These are phyloP conservation scores for Colletotrichum abscissum DNA, from an alignment of 2,329 filamentous ascomycete genomes.

Conservation along the genomic window DNA sequence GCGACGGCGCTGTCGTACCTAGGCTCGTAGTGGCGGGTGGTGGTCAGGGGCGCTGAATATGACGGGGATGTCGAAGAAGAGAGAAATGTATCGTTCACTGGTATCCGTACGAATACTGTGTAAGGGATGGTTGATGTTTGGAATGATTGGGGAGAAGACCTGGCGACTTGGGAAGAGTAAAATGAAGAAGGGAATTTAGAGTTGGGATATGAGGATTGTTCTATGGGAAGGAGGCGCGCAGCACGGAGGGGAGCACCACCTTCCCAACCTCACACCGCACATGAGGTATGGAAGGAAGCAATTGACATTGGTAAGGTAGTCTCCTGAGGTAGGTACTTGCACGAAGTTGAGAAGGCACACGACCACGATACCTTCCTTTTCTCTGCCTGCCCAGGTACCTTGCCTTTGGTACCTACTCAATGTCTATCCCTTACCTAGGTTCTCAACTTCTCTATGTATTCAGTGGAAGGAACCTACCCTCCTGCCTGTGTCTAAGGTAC, in stretches of 20 bases:
- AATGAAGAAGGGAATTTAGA: not conserved
- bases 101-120: not conserved
- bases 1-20: no score
- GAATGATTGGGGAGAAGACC: not conserved
- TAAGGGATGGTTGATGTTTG: not conserved
- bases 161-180: not conserved
- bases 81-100: not conserved
- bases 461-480: no score
- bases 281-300: not conserved
- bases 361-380: not conserved
- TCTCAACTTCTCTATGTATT: not conserved
- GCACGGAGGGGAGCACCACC: not conserved
- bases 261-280: not conserved
- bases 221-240: slow-evolving; percentile 2
- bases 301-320: no score
- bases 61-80: not conserved
- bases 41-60: not conserved
- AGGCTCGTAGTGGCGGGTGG: no score
- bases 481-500: no score
- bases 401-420: no score
- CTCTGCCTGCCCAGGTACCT: not conserved
- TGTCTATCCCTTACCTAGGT: not conserved
- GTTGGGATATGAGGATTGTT: slow-evolving; percentile 1
- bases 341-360: not conserved
- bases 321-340: no score